Percentiles rank a stretch among this genome's conserved stretches.
phyloP scores from a whole-genome alignment of 257 asterid genomes.

The Phtheirospermum japonicum region DNA sequence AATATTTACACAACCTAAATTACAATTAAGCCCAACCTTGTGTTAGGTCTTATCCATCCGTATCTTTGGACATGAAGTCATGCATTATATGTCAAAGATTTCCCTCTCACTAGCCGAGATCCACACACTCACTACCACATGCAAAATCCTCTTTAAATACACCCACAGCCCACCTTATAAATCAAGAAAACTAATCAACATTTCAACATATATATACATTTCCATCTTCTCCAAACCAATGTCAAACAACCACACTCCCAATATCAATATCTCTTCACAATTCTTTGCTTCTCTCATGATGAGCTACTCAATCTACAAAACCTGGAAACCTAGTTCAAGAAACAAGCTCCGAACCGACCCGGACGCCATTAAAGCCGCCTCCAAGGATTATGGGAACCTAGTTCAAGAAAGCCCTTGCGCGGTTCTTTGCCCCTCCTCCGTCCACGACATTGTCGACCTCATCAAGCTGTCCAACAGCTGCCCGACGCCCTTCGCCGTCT shows the following conservation, averaged over 20 bases:
- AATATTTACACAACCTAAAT: too few species aligned
- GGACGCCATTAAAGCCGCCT: slow-evolving; percentile 29
- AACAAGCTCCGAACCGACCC: slow-evolving; percentile 33
- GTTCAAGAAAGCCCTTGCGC: slow-evolving; percentile 42
- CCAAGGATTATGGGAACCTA: slow-evolving; percentile 52
- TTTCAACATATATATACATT: background rate
- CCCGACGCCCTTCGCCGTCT: slow-evolving; percentile 39
- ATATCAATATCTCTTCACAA: slow-evolving; percentile 11
- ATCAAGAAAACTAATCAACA: background rate
- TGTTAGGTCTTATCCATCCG: slow-evolving; percentile 18
- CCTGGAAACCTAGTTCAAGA: background rate
- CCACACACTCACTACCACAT: slow-evolving; percentile 11
- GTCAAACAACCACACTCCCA: slow-evolving; percentile 36
- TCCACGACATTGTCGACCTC: slow-evolving; percentile 38
- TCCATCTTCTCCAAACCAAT: slow-evolving; percentile 23
- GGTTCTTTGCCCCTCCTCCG: slow-evolving; percentile 44
- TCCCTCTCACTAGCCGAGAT: slow-evolving; percentile 13
- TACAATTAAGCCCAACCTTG: background rate
- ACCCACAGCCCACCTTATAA: background rate
- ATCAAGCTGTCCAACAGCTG: slow-evolving; percentile 34
- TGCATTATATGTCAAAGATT: slow-evolving; percentile 27
- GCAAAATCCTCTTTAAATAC: slow-evolving; percentile 22
- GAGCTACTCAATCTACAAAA: slow-evolving; percentile 29
- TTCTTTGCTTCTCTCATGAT: slow-evolving; percentile 29
- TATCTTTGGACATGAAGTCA: slow-evolving; percentile 17